A percentile compares a stretch with the other conserved stretches of the same genome.
phyloP scores from a whole-genome alignment of 2,329 filamentous ascomycete species.

The Lachnellula subtilissima region DNA sequence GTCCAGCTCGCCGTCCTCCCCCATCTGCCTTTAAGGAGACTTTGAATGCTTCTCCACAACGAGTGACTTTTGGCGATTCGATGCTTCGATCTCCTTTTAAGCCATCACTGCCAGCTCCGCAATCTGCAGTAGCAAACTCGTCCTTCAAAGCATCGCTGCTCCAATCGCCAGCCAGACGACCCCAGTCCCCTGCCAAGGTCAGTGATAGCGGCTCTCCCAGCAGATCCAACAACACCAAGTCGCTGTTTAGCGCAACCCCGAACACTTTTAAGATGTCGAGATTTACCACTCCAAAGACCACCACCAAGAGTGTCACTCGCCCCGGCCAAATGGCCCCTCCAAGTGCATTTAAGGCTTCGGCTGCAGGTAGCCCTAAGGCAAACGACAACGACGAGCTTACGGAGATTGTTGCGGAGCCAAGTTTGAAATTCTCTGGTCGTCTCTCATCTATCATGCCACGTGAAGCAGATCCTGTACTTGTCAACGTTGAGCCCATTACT shows the following conservation, averaged over 20 bases:
- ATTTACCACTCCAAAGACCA: constrained; percentile 28
- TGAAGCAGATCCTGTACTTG: constrained; percentile 27
- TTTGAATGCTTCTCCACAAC: constrained; percentile 53
- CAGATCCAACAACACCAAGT: constrained; percentile 11
- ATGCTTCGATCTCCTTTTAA: constrained; percentile 30
- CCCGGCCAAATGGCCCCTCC: constrained; percentile 20
- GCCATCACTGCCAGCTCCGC: constrained; percentile 21
- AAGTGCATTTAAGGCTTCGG: constrained; percentile 4
- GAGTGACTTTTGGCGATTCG: constrained; percentile 29
- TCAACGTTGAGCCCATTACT: constrained; percentile 6
- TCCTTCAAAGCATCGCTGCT: constrained; percentile 29
- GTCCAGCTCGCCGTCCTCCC: constrained; percentile 52
- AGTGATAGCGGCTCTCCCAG: constrained; percentile 28
- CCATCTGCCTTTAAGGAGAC: constrained; percentile 50
- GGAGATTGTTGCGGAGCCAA: constrained; percentile 10
- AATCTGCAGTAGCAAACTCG: constrained; percentile 13
- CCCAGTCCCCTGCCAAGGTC: constrained; percentile 31
- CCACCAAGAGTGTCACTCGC: constrained; percentile 23
- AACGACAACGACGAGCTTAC: background rate
- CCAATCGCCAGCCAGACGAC: constrained; percentile 31
- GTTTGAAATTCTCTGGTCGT: constrained; percentile 33
- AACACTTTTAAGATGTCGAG: constrained; percentile 29
- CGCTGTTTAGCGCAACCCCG: constrained; percentile 23
- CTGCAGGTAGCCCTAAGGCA: constrained; percentile 5
- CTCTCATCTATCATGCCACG: constrained; percentile 37